Evolutionary conservation across 768 basidiomycete species (phyloP), one percentile per base, ranked within the genome.

Genomic region (Plicaturopsis crispa): DNA sequence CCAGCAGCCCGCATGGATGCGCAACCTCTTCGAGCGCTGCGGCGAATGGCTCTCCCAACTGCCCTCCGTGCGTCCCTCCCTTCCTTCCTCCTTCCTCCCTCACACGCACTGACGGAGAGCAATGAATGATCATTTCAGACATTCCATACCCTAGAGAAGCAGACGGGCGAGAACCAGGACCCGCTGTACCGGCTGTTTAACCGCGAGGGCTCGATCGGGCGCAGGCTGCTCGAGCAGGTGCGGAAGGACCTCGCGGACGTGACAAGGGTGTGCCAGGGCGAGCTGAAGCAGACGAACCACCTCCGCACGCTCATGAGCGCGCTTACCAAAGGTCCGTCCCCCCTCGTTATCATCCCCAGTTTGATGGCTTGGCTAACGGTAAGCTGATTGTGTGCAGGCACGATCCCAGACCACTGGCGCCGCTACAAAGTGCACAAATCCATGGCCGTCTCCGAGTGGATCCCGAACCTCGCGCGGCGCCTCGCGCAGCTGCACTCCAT

Each of bases 1-100:
- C 2, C 78, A 84, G 39, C 85, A 88, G 53, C 93, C 94, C 16
- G 86, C 84, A 2, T 99, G 94, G 94, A 98, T 98, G 94, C 76
- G 85, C 22, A 69, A 74, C 14, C 66, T 97, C 28, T 68, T 82
- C 35, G 82, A 85, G 38, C 80, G 88, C 28, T 88, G 90, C 54
- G 69, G 75, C 28, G 86, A 88, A 54, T 94, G 92, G 90, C 70
- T 92, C 35, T 63, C 62, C 3, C 69, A 75, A 36, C 57, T 98
- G 4, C 94, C 93, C 24, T 59, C 70, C 31, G 92, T 91, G 51
- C 51, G 79, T 55, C 26, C 16, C 19, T 8, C 22, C 36, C 19
- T 36, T 14, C 39, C 5, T 22, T 38, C 5, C 21, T 36, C 18
- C 36, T 16, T 32, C 4, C 23, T 43, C 31, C 24, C 45, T 57